These are phyloP conservation scores for Gastrodia elata DNA, from an alignment of 106 monocot genomes.

Conservation along the genomic window DNA sequence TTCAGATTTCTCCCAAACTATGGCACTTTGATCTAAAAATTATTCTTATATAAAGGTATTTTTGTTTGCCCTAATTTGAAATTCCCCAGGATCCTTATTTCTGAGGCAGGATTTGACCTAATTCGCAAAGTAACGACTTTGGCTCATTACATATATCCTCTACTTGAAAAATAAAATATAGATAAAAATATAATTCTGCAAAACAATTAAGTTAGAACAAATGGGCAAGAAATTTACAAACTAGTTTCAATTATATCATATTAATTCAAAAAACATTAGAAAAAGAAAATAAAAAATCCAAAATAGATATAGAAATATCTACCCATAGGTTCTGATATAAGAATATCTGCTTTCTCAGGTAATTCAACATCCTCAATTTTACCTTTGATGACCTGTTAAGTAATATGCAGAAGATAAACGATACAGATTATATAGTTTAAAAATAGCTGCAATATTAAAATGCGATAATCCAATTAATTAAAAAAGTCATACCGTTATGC, in stretches of 20 bases:
- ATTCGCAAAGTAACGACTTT: no score
- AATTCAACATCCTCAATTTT: slow-evolving; percentile 91
- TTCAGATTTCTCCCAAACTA: no score
- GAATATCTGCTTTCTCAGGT: slow-evolving; percentile 96
- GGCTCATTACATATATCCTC: no score
- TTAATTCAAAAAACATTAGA: background rate
- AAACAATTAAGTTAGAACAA: background rate
- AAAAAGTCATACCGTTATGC: slow-evolving; percentile 64
- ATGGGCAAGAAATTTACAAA: background rate
- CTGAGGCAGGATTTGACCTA: no score
- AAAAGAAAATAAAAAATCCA: background rate
- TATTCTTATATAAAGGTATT: no score
- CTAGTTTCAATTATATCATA: background rate
- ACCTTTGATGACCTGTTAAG: slow-evolving; percentile 75
- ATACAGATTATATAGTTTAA: background rate
- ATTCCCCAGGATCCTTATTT: no score
- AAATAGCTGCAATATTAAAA: background rate
- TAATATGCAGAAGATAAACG: slow-evolving; percentile 1
- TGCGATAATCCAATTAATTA: background rate
- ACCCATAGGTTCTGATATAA: slow-evolving; percentile 99
- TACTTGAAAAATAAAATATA: background rate
- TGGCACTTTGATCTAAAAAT: no score
- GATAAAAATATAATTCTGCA: slow-evolving; percentile 2
- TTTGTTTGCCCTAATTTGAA: no score
- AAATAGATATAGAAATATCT: slow-evolving; percentile 13